Conservation (phyloP, 2,329 filamentous ascomycete species). For the Pleoardoris graminearum region DNA sequence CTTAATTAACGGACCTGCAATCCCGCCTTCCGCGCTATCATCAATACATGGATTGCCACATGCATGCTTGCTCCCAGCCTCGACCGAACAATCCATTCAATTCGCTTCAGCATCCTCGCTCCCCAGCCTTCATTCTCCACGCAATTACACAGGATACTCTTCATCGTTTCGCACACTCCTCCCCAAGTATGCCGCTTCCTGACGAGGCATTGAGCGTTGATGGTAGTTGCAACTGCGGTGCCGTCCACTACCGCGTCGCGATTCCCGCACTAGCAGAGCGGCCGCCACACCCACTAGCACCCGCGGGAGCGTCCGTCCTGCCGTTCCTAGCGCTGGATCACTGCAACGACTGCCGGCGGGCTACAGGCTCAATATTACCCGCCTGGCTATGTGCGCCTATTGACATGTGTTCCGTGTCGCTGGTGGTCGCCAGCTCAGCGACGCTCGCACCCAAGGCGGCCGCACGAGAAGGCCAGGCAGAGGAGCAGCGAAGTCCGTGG, state of each 20-base stretch:
- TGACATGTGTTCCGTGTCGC: slow-evolving; percentile 4
- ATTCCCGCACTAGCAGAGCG: slow-evolving; percentile 2
- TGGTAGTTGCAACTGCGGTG: slow-evolving; percentile 9
- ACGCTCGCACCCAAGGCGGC: background rate
- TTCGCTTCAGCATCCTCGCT: background rate
- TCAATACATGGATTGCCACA: background rate
- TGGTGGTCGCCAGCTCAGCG: background rate
- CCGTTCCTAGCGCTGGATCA: slow-evolving; percentile 8
- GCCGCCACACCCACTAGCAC: slow-evolving; percentile 4
- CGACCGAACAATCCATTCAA: background rate
- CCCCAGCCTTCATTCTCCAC: background rate
- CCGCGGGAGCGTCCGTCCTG: background rate
- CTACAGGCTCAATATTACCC: slow-evolving; percentile 3
- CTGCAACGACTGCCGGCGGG: slow-evolving; percentile 10
- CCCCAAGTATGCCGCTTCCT: slow-evolving; percentile 7
- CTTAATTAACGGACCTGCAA: background rate
- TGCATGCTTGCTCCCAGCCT: background rate
- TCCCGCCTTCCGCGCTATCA: background rate
- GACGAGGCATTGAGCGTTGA: slow-evolving; percentile 1
- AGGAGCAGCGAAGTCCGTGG: slow-evolving; percentile 1
- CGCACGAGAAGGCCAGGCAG: background rate
- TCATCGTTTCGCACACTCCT: background rate
- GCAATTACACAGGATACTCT: background rate
- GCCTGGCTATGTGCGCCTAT: slow-evolving; percentile 8
- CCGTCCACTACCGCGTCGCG: slow-evolving; percentile 4